These are phyloP conservation scores for Coemansia sp. DNA, from an alignment of 192 early-diverging fungal genomes.

Conservation along the genomic window DNA sequence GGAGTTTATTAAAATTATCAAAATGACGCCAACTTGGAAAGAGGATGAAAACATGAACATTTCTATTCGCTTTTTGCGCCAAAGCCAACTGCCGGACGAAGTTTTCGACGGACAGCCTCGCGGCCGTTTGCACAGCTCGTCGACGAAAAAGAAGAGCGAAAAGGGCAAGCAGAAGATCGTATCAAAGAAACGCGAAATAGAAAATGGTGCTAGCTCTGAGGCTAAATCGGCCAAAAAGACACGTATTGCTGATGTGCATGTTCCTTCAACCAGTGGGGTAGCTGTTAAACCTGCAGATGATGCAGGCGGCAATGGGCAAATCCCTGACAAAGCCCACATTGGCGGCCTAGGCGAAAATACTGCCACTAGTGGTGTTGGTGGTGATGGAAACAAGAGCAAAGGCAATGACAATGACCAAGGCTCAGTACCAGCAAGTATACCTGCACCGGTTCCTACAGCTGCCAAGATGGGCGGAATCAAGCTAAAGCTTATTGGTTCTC, in stretches of 20 bases:
- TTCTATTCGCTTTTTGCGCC: slow-evolving; percentile 39
- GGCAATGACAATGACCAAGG: slow-evolving; percentile 3
- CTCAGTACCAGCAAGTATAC: slow-evolving; percentile 7
- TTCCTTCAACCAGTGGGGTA: slow-evolving; percentile 49
- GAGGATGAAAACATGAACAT: slow-evolving; percentile 38
- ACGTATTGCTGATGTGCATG: slow-evolving; percentile 20
- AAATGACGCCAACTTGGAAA: slow-evolving; percentile 35
- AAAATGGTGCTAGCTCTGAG: not conserved
- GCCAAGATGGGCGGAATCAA: slow-evolving; percentile 41
- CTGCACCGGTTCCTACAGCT: slow-evolving; percentile 38
- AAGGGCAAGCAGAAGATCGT: not conserved
- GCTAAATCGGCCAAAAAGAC: slow-evolving; percentile 26
- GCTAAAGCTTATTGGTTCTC: slow-evolving; percentile 31
- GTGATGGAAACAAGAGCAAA: not conserved
- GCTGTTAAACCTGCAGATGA: slow-evolving; percentile 9
- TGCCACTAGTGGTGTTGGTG: not conserved
- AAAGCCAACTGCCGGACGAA: slow-evolving; percentile 45
- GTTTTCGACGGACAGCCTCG: slow-evolving; percentile 42
- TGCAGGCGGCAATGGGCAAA: not conserved
- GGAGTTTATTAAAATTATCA: slow-evolving; percentile 83
- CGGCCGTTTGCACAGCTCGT: slow-evolving; percentile 19
- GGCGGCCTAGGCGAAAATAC: not conserved
- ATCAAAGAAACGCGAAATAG: not conserved
- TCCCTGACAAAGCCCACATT: not conserved
- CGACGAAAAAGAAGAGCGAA: slow-evolving; percentile 12